Evolutionary conservation across 2,329 filamentous ascomycete species (phyloP).

Genomic region (Fusarium neocosmosporiellum): DNA sequence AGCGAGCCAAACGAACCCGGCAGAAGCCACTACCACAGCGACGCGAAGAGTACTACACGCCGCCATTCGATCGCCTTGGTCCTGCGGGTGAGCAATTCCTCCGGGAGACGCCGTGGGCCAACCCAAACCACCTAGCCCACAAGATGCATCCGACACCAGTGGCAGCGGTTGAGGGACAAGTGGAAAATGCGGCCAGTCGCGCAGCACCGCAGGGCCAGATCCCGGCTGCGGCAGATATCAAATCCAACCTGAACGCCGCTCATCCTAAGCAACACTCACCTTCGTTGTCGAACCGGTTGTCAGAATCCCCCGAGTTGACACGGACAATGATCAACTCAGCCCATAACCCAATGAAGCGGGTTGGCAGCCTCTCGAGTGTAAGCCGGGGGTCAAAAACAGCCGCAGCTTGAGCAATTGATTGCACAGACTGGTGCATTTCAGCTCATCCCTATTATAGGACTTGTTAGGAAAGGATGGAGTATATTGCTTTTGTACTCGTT

Average conservation of each 20-base stretch:
- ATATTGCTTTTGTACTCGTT: constrained; percentile 45
- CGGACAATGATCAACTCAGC: constrained; percentile 50
- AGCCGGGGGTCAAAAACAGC: constrained; percentile 51
- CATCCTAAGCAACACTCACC: constrained; percentile 43
- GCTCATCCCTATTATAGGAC: constrained; percentile 11
- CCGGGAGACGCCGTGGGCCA: constrained; percentile 92
- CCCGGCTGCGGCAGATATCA: constrained; percentile 35
- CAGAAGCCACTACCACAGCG: constrained; percentile 55
- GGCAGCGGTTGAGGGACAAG: constrained; percentile 21
- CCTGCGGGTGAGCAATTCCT: constrained; percentile 87
- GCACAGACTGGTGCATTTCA: constrained; percentile 19
- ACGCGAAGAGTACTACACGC: constrained; percentile 60
- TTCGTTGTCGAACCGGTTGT: constrained; percentile 42
- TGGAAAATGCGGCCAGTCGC: constrained; percentile 29
- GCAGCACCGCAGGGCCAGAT: constrained; percentile 32
- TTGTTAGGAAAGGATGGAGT: constrained; percentile 36
- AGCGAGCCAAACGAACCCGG: constrained; percentile 51
- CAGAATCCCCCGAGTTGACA: constrained; percentile 59
- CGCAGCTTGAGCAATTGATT: constrained; percentile 43
- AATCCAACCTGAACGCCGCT: constrained; percentile 39
- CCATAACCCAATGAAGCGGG: constrained; percentile 49
- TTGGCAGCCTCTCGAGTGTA: constrained; percentile 45
- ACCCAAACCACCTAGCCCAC: constrained; percentile 83
- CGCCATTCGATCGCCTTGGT: constrained; percentile 63
- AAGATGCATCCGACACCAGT: constrained; percentile 55